Evolutionary conservation across 768 basidiomycete genomes (phyloP).

Genomic region (Suillus clintonianus): DNA sequence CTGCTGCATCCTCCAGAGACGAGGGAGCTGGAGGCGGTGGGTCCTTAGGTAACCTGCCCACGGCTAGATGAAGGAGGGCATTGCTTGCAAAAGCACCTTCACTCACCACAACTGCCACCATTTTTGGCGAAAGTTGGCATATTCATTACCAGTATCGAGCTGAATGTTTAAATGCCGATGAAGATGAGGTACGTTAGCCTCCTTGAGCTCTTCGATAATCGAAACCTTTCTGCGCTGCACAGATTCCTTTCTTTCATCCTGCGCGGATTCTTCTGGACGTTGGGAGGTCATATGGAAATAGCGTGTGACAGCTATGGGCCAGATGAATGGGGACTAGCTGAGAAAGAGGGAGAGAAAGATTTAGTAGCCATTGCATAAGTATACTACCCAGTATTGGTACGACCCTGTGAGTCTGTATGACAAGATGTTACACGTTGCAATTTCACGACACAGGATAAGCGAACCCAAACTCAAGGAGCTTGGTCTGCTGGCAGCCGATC

Average conservation of each 20-base stretch:
- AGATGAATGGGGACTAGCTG: no score
- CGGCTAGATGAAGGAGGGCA: not conserved
- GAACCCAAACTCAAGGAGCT: no score
- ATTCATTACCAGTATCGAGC: slow-evolving; percentile 41
- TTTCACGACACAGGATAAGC: no score
- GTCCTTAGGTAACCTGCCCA: slow-evolving; percentile 55
- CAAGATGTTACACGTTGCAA: no score
- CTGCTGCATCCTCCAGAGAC: slow-evolving; percentile 55
- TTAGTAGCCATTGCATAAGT: no score
- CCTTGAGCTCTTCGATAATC: not conserved
- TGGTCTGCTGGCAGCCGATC: no score
- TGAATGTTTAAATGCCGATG: slow-evolving; percentile 24
- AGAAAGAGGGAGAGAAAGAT: no score
- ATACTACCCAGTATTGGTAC: no score
- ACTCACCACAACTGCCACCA: slow-evolving; percentile 61
- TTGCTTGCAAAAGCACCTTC: not conserved
- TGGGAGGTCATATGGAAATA: not conserved
- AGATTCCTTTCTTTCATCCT: no score
- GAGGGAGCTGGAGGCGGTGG: slow-evolving; percentile 57
- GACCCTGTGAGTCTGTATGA: no score
- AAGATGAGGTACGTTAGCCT: not conserved
- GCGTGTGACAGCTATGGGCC: no score
- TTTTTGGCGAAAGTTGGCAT: slow-evolving; percentile 41
- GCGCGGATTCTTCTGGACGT: not conserved
- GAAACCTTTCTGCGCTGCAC: not conserved